Percentiles rank a stretch among this genome's conserved stretches.
Conservation (phyloP, 495 filamentous ascomycete genomes). For the Xylaria nigripes region DNA sequence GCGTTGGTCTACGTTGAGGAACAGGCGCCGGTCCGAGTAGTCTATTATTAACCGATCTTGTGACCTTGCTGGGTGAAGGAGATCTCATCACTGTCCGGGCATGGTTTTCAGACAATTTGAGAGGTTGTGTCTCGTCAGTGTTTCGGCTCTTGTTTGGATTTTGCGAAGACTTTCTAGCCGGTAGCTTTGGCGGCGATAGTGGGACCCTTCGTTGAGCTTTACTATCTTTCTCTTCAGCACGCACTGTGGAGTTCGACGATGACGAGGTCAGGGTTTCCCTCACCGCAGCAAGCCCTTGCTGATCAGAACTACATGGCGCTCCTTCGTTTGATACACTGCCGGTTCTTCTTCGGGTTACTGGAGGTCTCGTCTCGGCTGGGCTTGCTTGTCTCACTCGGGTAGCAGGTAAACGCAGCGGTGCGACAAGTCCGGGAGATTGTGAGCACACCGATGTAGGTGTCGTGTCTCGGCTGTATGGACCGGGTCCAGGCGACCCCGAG, state of each 20-base stretch:
- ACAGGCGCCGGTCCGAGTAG: conserved; percentile 22
- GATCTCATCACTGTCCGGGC: conserved; percentile 25
- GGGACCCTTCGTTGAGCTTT: conserved; percentile 38
- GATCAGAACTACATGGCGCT: conserved; percentile 39
- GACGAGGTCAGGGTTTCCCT: conserved; percentile 56
- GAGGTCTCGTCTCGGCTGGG: conserved; percentile 57
- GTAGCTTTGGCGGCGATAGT: conserved; percentile 51
- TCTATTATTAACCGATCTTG: conserved; percentile 13
- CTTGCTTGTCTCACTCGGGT: conserved; percentile 55
- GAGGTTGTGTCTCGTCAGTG: conserved; percentile 23
- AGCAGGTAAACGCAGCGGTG: conserved; percentile 48
- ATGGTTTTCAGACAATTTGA: conserved; percentile 22
- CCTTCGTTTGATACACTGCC: conserved; percentile 46
- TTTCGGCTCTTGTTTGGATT: conserved; percentile 39
- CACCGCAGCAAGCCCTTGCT: conserved; percentile 52
- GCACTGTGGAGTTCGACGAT: conserved; percentile 52
- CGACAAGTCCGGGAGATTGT: conserved; percentile 75
- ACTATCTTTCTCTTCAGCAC: conserved; percentile 38
- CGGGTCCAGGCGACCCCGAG: conserved; percentile 78
- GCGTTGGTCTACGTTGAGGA: conserved; percentile 26
- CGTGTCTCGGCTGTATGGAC: conserved; percentile 76
- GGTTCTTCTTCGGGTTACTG: conserved; percentile 53
- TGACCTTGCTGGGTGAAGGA: conserved; percentile 24
- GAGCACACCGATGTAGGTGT: conserved; percentile 95
- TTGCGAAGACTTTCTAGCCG: conserved; percentile 56